Base-by-base conservation (phyloP, 1,284 basidiomycete genomes). In the Apiotrichum akiyoshidainum region DNA sequence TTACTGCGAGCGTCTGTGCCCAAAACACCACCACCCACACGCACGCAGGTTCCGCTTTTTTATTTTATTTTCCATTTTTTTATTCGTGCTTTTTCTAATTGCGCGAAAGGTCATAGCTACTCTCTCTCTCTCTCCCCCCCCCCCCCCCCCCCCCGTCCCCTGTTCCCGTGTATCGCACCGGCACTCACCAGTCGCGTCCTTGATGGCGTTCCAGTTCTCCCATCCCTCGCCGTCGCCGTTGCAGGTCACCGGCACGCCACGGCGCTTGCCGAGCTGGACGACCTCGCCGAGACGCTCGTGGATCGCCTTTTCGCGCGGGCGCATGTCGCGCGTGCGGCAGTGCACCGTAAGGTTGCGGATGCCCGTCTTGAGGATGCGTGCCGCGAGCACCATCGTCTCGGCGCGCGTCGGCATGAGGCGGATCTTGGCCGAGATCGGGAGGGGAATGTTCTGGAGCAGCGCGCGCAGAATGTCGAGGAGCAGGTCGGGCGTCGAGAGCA, bases 241-340 rank as follows among this genome's bases (percentile, higher is more conserved):
- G 78, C 91, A 90, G 39, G 93, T 83, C 14, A 99, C 86, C 1
- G 93, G 87, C 22, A 97, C 83, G 16, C 85, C 87, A 54, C 72
- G 69, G 59, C 65, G 65, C 59, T 69, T 74, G 55, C 76, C 80
- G 12, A 77, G 88, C 8, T 90, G 84, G 11, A 93, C 91, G 61
- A 98, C 88, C 67, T 93, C 92, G 48, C 81, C 80, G 69, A 99
- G 75, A 47, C 94, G 82, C 52, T 87, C 84, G 58, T 91, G 86
- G 33, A 90, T 77, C 0, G 96, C 96, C 16, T 81, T 81, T 69
- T 97, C 91, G 52, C 83, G 81, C 35, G 88, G 87, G 42, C 96
- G 84, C 95, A 98, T 98, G 63, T 87, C 88, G 69, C 90, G 83
- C 56, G 95, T 99, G 48, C 96, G 85, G 75, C 95, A 99, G 73